These are phyloP conservation scores for Geoglossum cookeanum DNA, from an alignment of 2,329 filamentous ascomycete species.

Conservation along the genomic window DNA sequence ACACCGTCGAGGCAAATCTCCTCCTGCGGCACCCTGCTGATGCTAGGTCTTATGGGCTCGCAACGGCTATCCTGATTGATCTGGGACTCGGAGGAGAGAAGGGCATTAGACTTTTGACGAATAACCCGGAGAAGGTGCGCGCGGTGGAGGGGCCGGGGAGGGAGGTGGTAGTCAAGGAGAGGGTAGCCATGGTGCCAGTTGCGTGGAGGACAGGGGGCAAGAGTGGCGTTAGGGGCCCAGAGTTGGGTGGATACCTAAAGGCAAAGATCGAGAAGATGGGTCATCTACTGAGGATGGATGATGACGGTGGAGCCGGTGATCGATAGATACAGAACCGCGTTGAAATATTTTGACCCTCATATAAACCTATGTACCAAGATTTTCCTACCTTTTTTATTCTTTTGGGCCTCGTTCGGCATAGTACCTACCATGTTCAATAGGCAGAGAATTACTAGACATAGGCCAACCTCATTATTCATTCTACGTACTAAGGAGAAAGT, in stretches of 20 bases:
- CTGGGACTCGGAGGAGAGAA: conserved; percentile 49
- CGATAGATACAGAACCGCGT: no score
- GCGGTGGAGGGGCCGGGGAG: conserved; percentile 83
- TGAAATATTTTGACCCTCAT: no score
- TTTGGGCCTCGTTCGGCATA: no score
- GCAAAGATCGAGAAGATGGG: conserved; percentile 91
- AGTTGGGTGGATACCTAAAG: conserved; percentile 84
- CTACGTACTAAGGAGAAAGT: no score
- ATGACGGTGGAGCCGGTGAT: neutral
- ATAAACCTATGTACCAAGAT: no score
- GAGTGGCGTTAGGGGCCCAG: conserved; percentile 65
- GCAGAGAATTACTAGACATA: no score
- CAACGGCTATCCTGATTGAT: conserved; percentile 83
- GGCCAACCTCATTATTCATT: no score
- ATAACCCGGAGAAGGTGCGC: conserved; percentile 92
- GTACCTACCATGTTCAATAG: no score
- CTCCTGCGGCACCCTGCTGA: conserved; percentile 83
- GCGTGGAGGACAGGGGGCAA: conserved; percentile 69
- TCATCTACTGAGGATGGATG: conserved; percentile 39
- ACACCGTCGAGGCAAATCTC: conserved; percentile 92
- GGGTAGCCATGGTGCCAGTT: conserved; percentile 87
- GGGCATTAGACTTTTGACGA: conserved; percentile 71
- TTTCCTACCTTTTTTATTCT: no score
- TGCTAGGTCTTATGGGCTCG: conserved; percentile 85
- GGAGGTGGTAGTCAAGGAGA: conserved; percentile 71